Evolutionary conservation across 306 rosid species (phyloP).

Genomic region (Sechiopsis laciniata): DNA sequence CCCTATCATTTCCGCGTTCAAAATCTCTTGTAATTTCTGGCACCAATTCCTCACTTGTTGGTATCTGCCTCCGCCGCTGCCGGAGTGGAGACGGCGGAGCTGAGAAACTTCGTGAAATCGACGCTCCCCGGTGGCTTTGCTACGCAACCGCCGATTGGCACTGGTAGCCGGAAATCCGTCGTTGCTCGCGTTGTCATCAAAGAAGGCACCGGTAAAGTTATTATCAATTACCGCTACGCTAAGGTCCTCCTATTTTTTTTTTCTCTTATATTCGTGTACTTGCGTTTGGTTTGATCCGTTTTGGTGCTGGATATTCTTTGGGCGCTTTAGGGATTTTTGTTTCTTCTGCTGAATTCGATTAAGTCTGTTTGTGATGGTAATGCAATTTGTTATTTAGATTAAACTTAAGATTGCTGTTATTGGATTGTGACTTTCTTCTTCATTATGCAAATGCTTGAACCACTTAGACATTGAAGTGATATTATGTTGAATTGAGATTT

Average conservation of each 20-base stretch:
- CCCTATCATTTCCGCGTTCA: conserved; percentile 32
- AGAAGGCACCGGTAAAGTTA: conserved; percentile 83
- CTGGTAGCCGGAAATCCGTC: conserved; percentile 83
- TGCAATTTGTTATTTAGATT: neutral
- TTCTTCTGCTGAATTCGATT: neutral
- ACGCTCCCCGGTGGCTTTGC: conserved; percentile 97
- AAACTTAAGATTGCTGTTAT: neutral
- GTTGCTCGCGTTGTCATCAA: conserved; percentile 83
- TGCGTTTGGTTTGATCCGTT: neutral
- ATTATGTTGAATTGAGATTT: neutral
- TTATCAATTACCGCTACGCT: conserved; percentile 87
- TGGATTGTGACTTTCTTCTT: neutral
- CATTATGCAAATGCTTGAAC: neutral
- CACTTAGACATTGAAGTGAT: conserved; percentile 6
- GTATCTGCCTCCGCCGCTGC: conserved; percentile 46
- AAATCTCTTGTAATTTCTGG: conserved; percentile 32
- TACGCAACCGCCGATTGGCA: conserved; percentile 69
- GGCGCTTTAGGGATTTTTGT: neutral
- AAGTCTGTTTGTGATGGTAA: neutral
- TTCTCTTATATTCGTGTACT: neutral
- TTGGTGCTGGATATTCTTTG: neutral
- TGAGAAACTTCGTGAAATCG: conserved; percentile 56
- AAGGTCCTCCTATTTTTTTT: conserved; percentile 36
- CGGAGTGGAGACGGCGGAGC: conserved; percentile 54
- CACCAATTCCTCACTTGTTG: conserved; percentile 32